Conservation (phyloP, 169 alveolate genomes). For the Sarcocystis neurona region DNA sequence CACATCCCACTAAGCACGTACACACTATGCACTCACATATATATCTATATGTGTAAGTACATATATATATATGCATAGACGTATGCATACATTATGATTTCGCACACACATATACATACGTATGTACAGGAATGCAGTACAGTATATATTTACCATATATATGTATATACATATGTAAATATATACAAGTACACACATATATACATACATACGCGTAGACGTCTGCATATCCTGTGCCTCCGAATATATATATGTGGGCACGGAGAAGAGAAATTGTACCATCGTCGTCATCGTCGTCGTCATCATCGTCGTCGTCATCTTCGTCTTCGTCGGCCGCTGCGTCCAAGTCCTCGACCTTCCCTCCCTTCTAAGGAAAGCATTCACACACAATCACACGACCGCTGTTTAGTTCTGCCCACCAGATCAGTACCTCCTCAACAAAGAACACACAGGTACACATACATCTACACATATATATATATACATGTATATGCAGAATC, state of each 20-base stretch:
- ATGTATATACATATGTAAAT: neutral
- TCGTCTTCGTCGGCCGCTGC: conserved; percentile 13
- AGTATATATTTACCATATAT: too few species aligned
- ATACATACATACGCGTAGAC: neutral
- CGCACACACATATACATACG: too few species aligned
- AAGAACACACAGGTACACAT: neutral
- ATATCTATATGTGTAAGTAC: too few species aligned
- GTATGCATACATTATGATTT: too few species aligned
- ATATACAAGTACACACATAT: neutral
- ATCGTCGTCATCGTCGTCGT: neutral
- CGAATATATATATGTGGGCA: neutral
- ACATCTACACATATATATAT: neutral
- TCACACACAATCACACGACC: neutral
- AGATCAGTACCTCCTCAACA: neutral
- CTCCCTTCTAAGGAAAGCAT: neutral
- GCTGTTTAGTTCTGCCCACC: neutral
- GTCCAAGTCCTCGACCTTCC: conserved; percentile 20
- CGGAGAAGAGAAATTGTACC: neutral
- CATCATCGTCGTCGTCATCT: conserved; percentile 1
- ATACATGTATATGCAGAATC: neutral
- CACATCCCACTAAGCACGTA: too few species aligned
- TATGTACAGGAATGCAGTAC: too few species aligned
- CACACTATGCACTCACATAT: too few species aligned
- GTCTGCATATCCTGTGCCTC: neutral
- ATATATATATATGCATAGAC: too few species aligned